These are phyloP conservation scores for Tetrastigma voinierianum DNA, from an alignment of 164 flowering plant genomes.

Conservation along the genomic window DNA sequence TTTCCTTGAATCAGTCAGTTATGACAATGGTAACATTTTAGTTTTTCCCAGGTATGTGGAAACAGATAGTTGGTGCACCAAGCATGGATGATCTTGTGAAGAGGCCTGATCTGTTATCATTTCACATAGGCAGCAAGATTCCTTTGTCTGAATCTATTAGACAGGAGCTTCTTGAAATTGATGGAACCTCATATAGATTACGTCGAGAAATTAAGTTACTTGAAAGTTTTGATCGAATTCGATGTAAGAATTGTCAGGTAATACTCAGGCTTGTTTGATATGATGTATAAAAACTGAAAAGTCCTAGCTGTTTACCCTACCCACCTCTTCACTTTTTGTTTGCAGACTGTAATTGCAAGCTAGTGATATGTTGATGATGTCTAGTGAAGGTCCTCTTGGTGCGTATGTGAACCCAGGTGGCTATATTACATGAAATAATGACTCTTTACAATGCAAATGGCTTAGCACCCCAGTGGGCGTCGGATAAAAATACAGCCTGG, in stretches of 20 bases:
- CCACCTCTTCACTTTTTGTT: not conserved
- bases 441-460: slow-evolving; percentile 69
- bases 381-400: slow-evolving; percentile 91
- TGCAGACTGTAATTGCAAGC: slow-evolving; percentile 73
- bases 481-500: slow-evolving; percentile 80
- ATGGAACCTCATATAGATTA: slow-evolving; percentile 82
- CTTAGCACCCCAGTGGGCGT: slow-evolving; percentile 54
- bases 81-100: slow-evolving; percentile 65
- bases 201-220: slow-evolving; percentile 86
- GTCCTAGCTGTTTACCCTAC: too few relatives aligned
- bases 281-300: not conserved
- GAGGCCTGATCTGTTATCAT: slow-evolving; percentile 83
- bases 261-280: not conserved
- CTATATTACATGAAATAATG: slow-evolving; percentile 77
- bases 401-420: slow-evolving; percentile 82
- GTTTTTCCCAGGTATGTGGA: slow-evolving; percentile 83
- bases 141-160: slow-evolving; percentile 80
- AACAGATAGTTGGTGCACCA: slow-evolving; percentile 64
- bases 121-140: slow-evolving; percentile 79
- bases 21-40: slow-evolving; percentile 5
- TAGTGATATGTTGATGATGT: slow-evolving; percentile 93
- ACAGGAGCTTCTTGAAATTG: slow-evolving; percentile 87
- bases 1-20: not conserved
- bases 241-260: slow-evolving; percentile 87
- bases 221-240: slow-evolving; percentile 68